A percentile compares a stretch with the other conserved stretches of the same genome.
phyloP scores from a whole-genome alignment of 345 rosid species.

The Eucalyptus paniculata region DNA sequence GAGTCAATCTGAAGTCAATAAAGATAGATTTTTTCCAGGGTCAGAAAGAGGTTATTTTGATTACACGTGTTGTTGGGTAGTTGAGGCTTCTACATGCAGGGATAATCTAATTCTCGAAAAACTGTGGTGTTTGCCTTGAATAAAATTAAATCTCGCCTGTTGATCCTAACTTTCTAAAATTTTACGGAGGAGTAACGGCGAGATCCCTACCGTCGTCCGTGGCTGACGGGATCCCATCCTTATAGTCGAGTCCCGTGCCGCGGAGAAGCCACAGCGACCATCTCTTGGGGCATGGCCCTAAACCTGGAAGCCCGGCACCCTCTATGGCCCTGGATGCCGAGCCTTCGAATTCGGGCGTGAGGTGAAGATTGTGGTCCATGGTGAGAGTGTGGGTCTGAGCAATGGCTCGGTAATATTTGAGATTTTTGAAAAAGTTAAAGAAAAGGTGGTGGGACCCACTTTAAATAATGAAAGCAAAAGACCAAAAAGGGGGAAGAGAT shows the following conservation, averaged over 20 bases:
- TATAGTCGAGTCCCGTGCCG: not conserved
- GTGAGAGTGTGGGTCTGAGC: no score
- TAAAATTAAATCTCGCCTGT: not conserved
- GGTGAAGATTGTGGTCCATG: not conserved
- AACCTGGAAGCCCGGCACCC: not conserved
- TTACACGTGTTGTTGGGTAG: not conserved
- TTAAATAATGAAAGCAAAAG: no score
- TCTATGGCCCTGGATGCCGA: not conserved
- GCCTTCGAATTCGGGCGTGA: not conserved
- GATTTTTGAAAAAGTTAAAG: no score
- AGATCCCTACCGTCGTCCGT: not conserved
- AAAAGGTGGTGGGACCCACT: no score
- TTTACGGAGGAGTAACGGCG: rapidly evolving
- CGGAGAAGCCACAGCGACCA: not conserved
- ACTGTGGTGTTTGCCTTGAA: not conserved
- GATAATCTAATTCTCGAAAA: not conserved
- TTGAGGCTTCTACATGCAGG: not conserved
- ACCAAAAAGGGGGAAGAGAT: no score
- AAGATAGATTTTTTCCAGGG: not conserved
- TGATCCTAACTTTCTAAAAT: not conserved
- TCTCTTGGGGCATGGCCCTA: not conserved
- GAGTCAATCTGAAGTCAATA: not conserved
- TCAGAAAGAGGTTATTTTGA: not conserved
- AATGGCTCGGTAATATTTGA: not conserved
- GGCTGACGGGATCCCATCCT: not conserved